Evolutionary conservation across 73 alveolate species (phyloP), one percentile per base, ranked within the genome.

Genomic region (Paraurostyla sp.): DNA sequence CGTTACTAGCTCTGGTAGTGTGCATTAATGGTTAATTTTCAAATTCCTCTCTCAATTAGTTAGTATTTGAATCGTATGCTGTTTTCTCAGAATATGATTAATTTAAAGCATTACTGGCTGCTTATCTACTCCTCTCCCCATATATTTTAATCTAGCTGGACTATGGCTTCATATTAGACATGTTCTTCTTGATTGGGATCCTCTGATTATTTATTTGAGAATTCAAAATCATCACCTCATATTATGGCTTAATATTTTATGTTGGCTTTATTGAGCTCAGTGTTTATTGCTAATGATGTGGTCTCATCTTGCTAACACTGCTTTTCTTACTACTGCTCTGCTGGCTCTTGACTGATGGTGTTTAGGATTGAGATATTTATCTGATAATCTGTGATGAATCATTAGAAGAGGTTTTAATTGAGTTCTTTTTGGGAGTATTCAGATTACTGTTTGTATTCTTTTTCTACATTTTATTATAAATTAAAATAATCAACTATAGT

Each of bases 41-140:
- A 7, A 2, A 16, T 18, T 38, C 58, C 9, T 65, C 58, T 11
- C 9, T 38, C 9, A 33, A 11, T 20, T 65, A 65, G 46, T 16
- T 60, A 9, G 20, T 25, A 65, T 7, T 38, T 36, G 6, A 6
- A 6, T 65, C 82, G 18, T 11, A 18, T 7, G 42, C 32, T 15
- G 35, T 65, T 15, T 38, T 65, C 41, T 65, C 82, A 2, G 82
- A 65, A 32, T 18, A 36, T 11, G 82, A 65, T 40, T 65, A 38
- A 65, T 32, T 40, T 38, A 65, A 40, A 11, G 18, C 13, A 32
- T 32, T 38, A 7, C 7, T 1, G 1, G 82, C 9, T 4, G 6
- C 18, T 65, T 65, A 40, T 35, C 56, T 65, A 40, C 56, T 65
- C 41, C 58, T 65, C 33, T 65, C 32, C 1, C 25, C 82, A 54